Percentiles rank a stretch among this genome's conserved stretches.
These are phyloP conservation scores for Onygenales sp. DNA, from an alignment of 2,329 filamentous ascomycete genomes.

Conservation along the genomic window DNA sequence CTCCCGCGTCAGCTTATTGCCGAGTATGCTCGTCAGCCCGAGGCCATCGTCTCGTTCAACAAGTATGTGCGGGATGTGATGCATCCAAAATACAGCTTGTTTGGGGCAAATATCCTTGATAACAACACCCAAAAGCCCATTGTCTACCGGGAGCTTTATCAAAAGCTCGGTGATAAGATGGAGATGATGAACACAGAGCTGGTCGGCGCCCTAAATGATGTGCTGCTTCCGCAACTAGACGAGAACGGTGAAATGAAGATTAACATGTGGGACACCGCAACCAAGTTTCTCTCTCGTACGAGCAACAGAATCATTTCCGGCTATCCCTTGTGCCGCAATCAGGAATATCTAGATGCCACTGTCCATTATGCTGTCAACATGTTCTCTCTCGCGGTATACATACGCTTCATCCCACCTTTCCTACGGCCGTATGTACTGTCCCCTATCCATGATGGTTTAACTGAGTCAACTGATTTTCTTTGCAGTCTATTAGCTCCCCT, in stretches of 20 bases:
- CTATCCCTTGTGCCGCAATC: constrained; percentile 10
- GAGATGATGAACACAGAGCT: constrained; percentile 8
- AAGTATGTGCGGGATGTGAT: constrained; percentile 1
- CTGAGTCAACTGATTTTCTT: background rate
- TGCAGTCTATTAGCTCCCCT: background rate
- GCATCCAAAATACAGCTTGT: constrained; percentile 1
- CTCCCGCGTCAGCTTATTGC: background rate
- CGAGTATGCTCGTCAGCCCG: constrained; percentile 1
- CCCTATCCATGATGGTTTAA: background rate
- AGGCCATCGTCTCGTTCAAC: constrained; percentile 1
- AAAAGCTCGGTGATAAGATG: constrained; percentile 8
- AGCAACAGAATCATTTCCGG: constrained; percentile 10
- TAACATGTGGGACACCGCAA: constrained; percentile 12
- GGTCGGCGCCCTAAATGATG: constrained; percentile 3
- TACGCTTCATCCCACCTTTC: constrained; percentile 10
- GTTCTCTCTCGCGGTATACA: constrained; percentile 11
- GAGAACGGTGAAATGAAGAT: constrained; percentile 4
- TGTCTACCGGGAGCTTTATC: constrained; percentile 7
- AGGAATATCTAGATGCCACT: constrained; percentile 13
- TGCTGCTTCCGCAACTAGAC: constrained; percentile 4
- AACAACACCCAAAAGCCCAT: constrained; percentile 4
- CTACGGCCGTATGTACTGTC: constrained; percentile 1
- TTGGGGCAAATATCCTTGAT: background rate
- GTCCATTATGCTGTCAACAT: constrained; percentile 11
- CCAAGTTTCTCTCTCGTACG: constrained; percentile 4